Evolutionary conservation across 768 basidiomycete genomes (phyloP).

Genomic region (Kwoniella pini): DNA sequence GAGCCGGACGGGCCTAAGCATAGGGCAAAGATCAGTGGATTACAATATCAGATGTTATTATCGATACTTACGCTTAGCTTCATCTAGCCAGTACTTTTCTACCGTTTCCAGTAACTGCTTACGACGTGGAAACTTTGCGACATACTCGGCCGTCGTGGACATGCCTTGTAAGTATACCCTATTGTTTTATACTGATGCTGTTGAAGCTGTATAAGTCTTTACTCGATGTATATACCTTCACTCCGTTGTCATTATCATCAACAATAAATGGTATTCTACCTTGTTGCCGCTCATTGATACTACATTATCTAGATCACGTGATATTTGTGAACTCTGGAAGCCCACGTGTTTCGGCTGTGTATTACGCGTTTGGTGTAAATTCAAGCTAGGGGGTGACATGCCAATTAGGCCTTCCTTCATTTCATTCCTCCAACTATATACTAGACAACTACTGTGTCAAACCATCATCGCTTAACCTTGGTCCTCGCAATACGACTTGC

Average conservation of each 20-base stretch:
- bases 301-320: neutral
- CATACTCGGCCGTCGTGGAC: conserved; percentile 52
- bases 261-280: neutral
- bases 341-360: too few species aligned
- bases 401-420: too few species aligned
- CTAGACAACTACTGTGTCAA: too few species aligned
- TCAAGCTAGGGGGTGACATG: too few species aligned
- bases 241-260: neutral
- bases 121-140: conserved; percentile 44
- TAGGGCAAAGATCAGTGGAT: neutral
- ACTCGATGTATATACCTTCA: neutral
- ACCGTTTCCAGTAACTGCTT: conserved; percentile 40
- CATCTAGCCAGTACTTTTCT: conserved; percentile 49
- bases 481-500: too few species aligned
- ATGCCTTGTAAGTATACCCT: conserved; percentile 26
- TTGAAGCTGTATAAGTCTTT: neutral
- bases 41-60: neutral
- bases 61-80: conserved; percentile 40
- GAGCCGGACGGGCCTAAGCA: conserved; percentile 66
- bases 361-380: too few species aligned
- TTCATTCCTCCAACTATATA: too few species aligned
- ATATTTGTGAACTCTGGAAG: neutral
- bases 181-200: neutral
- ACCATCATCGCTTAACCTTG: too few species aligned
- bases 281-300: neutral